phyloP scores from a whole-genome alignment of 73 alveolate species.

The Paramecium bursaria region DNA sequence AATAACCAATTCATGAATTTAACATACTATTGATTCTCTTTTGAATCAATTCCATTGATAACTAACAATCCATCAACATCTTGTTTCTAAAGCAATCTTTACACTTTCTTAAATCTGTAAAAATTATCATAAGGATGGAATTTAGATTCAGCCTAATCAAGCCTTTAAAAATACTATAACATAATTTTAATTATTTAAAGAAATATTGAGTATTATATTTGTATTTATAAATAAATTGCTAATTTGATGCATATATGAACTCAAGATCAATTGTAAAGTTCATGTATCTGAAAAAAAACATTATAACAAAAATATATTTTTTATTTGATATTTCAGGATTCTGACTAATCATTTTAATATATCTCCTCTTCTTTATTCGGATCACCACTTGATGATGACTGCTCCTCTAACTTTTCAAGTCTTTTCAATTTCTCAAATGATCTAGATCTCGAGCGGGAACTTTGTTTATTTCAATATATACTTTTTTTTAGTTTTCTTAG shows the following conservation, averaged over 20 bases:
- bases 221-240: too few species aligned
- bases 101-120: conserved; percentile 20
- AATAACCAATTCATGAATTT: conserved; percentile 68
- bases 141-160: conserved; percentile 36
- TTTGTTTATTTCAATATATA: not conserved
- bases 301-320: too few species aligned
- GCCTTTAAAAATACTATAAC: conserved; percentile 34
- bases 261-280: too few species aligned
- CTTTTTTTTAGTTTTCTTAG: conserved; percentile 34
- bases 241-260: too few species aligned
- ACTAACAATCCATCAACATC: conserved; percentile 45
- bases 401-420: conserved; percentile 41
- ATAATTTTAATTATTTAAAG: not conserved
- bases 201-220: too few species aligned
- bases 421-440: conserved; percentile 40
- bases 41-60: conserved; percentile 58
- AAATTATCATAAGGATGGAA: conserved; percentile 19
- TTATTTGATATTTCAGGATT: too few species aligned
- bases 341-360: not conserved
- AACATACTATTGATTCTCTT: conserved; percentile 59
- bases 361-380: not conserved
- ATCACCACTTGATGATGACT: conserved; percentile 14
- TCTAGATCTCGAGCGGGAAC: conserved; percentile 45
- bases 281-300: too few species aligned
- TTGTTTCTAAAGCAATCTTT: conserved; percentile 1